Evolutionary conservation across 129 eudicot species (phyloP), one percentile per base, ranked within the genome.

Genomic region (Heracleum sosnowskyi): DNA sequence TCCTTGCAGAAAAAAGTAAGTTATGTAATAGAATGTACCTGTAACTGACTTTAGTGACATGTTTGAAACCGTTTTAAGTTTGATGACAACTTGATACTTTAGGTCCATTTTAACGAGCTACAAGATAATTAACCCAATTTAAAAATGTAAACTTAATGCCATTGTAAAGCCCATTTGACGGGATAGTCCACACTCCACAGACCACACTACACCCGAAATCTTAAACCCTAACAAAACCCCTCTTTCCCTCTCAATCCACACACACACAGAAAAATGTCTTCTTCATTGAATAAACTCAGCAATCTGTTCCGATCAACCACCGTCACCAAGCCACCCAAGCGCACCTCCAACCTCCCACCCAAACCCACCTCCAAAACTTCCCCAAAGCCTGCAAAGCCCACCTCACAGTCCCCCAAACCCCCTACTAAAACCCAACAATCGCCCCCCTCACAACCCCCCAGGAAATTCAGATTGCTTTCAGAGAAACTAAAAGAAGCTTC

Each of bases 401-500:
- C 28, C 42, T 35, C 74, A 6, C 12, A 20, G 11, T 16, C 40
- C 37, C 36, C 37, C 72, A 64, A 26, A 11, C 39, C 72, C 37
- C 73, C 24, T 35, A 24, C 12, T 35, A 35, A 17, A 33, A 69
- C 73, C n/a, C 41, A 42, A 6, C 22, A 64, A 13, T 0, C 73
- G 5, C 4, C 42, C 36, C 1, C 73, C n/a, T 9, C 69, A 26
- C 6, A 63, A 29, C 72, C 40, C 74, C 42, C 29, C 45, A 66
- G 1, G 7, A 69, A 8, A 69, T 6, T 69, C 11, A 36, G 29
- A 69, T 3, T 1, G 4, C n/a, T 36, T 17, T 1, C 11, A 69
- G 53, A 79, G 11, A 79, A 68, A 40, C 77, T 86, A 69, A 82
- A 81, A n/a, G 39, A 49, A n/a, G 39, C 17, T 62, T 77, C 89